These are phyloP conservation scores for Trichosporon faecale DNA, from an alignment of 1,284 basidiomycete species.

Conservation along the genomic window DNA sequence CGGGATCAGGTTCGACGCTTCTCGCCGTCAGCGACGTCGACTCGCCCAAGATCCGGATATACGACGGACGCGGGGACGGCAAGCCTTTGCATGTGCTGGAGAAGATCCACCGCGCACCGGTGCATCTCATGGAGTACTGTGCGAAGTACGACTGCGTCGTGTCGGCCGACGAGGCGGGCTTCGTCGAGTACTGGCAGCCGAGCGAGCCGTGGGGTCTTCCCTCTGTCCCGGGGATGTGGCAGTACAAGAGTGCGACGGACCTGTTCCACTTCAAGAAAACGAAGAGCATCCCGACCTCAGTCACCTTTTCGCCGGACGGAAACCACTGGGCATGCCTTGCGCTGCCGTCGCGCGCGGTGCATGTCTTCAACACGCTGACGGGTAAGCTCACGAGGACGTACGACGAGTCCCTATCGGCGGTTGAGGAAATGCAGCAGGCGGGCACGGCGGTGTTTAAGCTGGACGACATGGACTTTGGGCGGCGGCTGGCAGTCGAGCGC, in stretches of 20 bases:
- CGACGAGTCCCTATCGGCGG: slow-evolving; percentile 86
- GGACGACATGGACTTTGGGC: slow-evolving; percentile 99
- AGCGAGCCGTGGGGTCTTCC: slow-evolving; percentile 80
- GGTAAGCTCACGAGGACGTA: slow-evolving; percentile 90
- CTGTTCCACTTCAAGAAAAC: slow-evolving; percentile 99
- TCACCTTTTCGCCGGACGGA: slow-evolving; percentile 84
- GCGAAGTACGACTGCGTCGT: slow-evolving; percentile 85
- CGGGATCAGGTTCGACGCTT: slow-evolving; percentile 80
- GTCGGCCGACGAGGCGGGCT: slow-evolving; percentile 90
- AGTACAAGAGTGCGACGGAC: slow-evolving; percentile 86
- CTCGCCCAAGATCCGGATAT: slow-evolving; percentile 75
- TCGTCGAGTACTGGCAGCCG: slow-evolving; percentile 96
- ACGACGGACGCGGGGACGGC: slow-evolving; percentile 84
- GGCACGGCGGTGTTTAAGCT: slow-evolving; percentile 85
- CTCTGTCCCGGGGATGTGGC: slow-evolving; percentile 75
- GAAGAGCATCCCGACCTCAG: slow-evolving; percentile 83
- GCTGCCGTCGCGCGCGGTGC: slow-evolving; percentile 84
- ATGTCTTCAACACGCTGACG: slow-evolving; percentile 84
- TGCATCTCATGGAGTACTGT: slow-evolving; percentile 92
- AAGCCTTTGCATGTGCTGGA: slow-evolving; percentile 68
- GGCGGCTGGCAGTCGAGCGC: slow-evolving; percentile 83
- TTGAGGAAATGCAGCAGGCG: slow-evolving; percentile 95
- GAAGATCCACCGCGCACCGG: slow-evolving; percentile 77
- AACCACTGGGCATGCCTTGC: slow-evolving; percentile 89
- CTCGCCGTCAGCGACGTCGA: slow-evolving; percentile 84